Conservation (phyloP, 2,329 filamentous ascomycete genomes). For the Diaporthe sp. region DNA sequence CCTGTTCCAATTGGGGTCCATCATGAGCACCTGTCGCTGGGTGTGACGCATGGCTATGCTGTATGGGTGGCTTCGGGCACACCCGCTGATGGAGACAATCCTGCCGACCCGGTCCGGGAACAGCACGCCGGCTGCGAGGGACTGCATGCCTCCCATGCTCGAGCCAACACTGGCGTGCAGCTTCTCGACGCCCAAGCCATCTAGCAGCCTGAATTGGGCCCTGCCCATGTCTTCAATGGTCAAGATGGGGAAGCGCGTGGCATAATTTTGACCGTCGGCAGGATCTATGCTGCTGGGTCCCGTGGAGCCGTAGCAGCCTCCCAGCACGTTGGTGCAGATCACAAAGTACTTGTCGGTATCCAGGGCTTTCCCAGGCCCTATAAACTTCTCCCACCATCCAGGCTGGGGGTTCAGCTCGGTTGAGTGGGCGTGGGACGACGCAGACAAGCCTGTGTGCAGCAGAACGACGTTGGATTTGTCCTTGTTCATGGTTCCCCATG, state of each 20-base stretch:
- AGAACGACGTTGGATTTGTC: constrained; percentile 91
- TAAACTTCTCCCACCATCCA: constrained; percentile 99
- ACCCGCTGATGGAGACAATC: constrained; percentile 92
- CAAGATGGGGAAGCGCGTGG: constrained; percentile 93
- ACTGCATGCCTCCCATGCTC: constrained; percentile 99
- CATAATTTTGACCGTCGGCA: constrained; percentile 88
- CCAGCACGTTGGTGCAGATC: constrained; percentile 96
- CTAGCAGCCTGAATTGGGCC: constrained; percentile 91
- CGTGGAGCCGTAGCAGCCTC: constrained; percentile 95
- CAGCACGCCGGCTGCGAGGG: constrained; percentile 85
- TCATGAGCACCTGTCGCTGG: constrained; percentile 97
- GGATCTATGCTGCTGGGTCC: constrained; percentile 91
- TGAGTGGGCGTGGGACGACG: constrained; percentile 96
- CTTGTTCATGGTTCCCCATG: constrained; percentile 86
- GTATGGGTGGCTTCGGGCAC: constrained; percentile 94
- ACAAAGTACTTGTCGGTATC: constrained; percentile 94
- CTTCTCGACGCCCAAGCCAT: constrained; percentile 80
- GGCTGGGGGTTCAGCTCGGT: constrained; percentile 88
- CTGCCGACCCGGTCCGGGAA: constrained; percentile 86
- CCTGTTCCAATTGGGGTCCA: constrained; percentile 97
- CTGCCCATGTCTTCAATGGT: constrained; percentile 98
- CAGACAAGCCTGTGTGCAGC: constrained; percentile 92
- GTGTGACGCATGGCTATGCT: constrained; percentile 99
- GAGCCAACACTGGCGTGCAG: constrained; percentile 94
- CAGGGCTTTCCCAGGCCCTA: constrained; percentile 85